These are phyloP conservation scores for Saccharomycopsis hybrid DNA, from an alignment of 1,139 yeast genomes.

Conservation along the genomic window DNA sequence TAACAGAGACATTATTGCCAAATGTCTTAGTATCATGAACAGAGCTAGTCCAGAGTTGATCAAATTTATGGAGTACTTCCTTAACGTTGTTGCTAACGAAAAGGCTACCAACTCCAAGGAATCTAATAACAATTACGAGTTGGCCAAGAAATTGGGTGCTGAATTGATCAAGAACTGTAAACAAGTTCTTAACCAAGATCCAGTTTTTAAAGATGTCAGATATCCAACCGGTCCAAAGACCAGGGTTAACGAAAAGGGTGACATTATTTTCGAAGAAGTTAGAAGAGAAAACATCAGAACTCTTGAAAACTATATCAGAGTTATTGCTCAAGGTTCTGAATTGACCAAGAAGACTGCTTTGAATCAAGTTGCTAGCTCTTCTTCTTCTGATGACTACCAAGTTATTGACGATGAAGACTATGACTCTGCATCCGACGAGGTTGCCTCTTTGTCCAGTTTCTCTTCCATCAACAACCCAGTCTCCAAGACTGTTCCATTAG, in stretches of 20 bases:
- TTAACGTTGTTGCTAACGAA: slow-evolving; percentile 83
- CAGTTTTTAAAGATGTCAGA: slow-evolving; percentile 91
- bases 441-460: slow-evolving; percentile 73
- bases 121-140: slow-evolving; percentile 42
- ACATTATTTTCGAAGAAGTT: slow-evolving; percentile 73
- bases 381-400: slow-evolving; percentile 14
- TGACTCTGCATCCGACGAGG: slow-evolving; percentile 65
- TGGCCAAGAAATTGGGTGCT: slow-evolving; percentile 85
- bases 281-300: slow-evolving; percentile 90
- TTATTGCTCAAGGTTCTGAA: slow-evolving; percentile 94
- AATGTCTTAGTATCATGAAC: slow-evolving; percentile 96
- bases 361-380: slow-evolving; percentile 1
- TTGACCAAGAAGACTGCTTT: slow-evolving; percentile 51
- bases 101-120: slow-evolving; percentile 59
- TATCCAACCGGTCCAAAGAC: slow-evolving; percentile 96
- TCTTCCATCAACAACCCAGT: slow-evolving; percentile 68
- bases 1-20: slow-evolving; percentile 93
- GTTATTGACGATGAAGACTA: slow-evolving; percentile 35
- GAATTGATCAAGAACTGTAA: slow-evolving; percentile 94
- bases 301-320: slow-evolving; percentile 90
- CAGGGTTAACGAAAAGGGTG: slow-evolving; percentile 80
- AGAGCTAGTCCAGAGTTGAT: slow-evolving; percentile 90
- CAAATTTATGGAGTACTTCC: slow-evolving; percentile 95
- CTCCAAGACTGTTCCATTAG: slow-evolving; percentile 66
- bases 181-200: slow-evolving; percentile 73